phyloP scores from a whole-genome alignment of 192 early-diverging fungal genomes.

The Coemansia erecta region DNA sequence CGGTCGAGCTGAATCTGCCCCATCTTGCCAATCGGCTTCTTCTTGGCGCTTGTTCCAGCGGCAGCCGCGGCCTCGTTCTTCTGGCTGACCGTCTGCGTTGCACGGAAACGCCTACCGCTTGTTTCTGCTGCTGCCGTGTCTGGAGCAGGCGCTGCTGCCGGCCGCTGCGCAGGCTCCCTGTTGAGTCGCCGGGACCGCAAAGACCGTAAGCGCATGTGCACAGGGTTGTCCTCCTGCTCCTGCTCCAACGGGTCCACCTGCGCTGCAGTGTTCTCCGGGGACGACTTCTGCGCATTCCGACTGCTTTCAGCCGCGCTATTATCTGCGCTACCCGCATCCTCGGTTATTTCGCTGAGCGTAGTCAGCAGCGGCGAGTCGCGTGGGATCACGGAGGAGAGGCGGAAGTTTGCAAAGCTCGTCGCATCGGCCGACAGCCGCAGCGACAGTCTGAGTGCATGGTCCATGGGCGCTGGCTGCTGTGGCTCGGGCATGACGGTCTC shows the following conservation, averaged over 20 bases:
- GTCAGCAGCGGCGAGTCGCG: not conserved
- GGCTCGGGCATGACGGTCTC: not conserved
- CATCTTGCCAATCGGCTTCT: slow-evolving; percentile 28
- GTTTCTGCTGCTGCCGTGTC: not conserved
- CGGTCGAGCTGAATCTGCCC: slow-evolving; percentile 48
- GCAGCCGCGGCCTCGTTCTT: not conserved
- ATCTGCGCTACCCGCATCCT: not conserved
- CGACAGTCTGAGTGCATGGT: slow-evolving; percentile 25
- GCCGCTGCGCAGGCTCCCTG: not conserved
- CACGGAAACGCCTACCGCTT: slow-evolving; percentile 20
- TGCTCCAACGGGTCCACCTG: no score
- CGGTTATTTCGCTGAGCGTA: not conserved
- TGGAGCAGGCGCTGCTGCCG: not conserved
- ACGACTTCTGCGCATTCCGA: no score
- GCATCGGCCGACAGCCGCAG: slow-evolving; percentile 38
- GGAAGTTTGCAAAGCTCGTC: slow-evolving; percentile 22
- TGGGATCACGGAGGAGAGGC: slow-evolving; percentile 13
- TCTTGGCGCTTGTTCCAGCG: not conserved
- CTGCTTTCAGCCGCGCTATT: not conserved
- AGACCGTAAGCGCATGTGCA: slow-evolving; percentile 24
- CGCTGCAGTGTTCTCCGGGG: no score
- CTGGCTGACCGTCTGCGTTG: slow-evolving; percentile 21
- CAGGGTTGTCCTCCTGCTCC: slow-evolving; percentile 10
- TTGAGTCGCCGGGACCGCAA: slow-evolving; percentile 25
- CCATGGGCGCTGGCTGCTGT: not conserved